Evolutionary conservation across 2,329 filamentous ascomycete genomes (phyloP).

Genomic region (Zymoseptoria tritici): DNA sequence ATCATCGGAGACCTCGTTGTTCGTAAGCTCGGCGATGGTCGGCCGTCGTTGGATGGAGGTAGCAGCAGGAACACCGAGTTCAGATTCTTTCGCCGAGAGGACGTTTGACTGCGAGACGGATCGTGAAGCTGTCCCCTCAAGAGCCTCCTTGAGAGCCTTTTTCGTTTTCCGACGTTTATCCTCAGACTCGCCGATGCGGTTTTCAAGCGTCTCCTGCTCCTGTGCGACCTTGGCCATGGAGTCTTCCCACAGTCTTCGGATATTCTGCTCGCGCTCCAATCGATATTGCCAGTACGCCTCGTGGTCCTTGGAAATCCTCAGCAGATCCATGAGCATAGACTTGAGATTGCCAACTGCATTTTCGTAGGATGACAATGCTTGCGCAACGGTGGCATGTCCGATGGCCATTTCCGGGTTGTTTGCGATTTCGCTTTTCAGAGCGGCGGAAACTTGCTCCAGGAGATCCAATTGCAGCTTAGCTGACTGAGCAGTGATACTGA

Average conservation of each 20-base stretch:
- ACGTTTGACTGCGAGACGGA: constrained; percentile 1
- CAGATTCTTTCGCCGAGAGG: constrained; percentile 2
- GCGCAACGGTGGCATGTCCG: constrained; percentile 66
- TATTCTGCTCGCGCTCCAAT: constrained; percentile 80
- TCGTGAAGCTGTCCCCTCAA: constrained; percentile 45
- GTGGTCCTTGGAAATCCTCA: constrained; percentile 87
- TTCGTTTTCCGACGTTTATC: constrained; percentile 85
- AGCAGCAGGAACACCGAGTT: constrained; percentile 18
- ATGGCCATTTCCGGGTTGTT: constrained; percentile 64
- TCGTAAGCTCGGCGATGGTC: constrained; percentile 61
- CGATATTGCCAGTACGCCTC: constrained; percentile 97
- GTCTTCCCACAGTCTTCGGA: constrained; percentile 96
- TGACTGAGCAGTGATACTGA: constrained; percentile 95
- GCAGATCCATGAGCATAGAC: constrained; percentile 72
- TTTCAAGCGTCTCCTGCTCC: constrained; percentile 88
- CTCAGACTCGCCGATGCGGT: constrained; percentile 79
- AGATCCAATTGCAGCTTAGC: constrained; percentile 88
- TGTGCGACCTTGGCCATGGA: constrained; percentile 96
- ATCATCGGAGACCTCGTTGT: constrained; percentile 62
- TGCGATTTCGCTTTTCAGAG: constrained; percentile 63
- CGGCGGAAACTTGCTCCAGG: constrained; percentile 75
- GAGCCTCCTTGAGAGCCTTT: constrained; percentile 75
- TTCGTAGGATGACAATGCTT: constrained; percentile 80
- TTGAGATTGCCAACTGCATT: constrained; percentile 82
- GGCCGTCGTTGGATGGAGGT: constrained; percentile 49